Evolutionary conservation across 2,329 filamentous ascomycete species (phyloP), one percentile per base, ranked within the genome.

Genomic region (Aspergillus terreus): DNA sequence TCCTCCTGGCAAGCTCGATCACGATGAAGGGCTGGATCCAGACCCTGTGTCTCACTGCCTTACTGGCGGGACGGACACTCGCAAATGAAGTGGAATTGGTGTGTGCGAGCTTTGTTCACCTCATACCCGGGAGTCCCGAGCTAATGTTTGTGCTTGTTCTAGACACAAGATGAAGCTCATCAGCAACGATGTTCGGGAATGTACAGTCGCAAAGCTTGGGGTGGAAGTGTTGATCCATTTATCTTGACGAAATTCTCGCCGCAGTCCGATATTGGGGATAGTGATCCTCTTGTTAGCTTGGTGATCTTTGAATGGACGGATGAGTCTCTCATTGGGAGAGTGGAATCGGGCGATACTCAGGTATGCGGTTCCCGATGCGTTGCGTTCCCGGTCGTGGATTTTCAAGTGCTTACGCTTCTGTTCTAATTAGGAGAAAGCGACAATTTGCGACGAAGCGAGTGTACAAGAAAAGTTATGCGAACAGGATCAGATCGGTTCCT

Each of bases 241-340:
- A 96, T 97, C 69, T 80, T 87, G 61, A 81, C 90, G 69, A 90
- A 90, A 67, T 95, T 96, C 65, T 74, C 87, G 38, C 80, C 82
- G 57, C 80, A 74, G 66, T 78, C 74, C 69, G 71, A 82, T 63
- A 75, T 81, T 52, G 79, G 81, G 30, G 78, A 85, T 50, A 76
- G 80, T 43, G 87, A 95, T 68, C 87, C 88, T 4, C 78, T 90
- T 41, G 86, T 91, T 58, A 95, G 90, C 70, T 74, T 96, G 61
- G 79, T 96, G 47, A 86, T 99, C 57, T 99, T 96, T 70, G 92
- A 99, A 73, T 99, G 92, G 90, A 85, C 82, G 60, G 94, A 99
- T 67, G 85, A 88, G 67, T 75, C 83, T 47, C 78, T 92, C 50
- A 84, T 99, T 58, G 92, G 92, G 41, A 80, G 87, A 52, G 79